Evolutionary conservation across 306 rosid genomes (phyloP).

Genomic region (Citrullus mucosospermus): DNA sequence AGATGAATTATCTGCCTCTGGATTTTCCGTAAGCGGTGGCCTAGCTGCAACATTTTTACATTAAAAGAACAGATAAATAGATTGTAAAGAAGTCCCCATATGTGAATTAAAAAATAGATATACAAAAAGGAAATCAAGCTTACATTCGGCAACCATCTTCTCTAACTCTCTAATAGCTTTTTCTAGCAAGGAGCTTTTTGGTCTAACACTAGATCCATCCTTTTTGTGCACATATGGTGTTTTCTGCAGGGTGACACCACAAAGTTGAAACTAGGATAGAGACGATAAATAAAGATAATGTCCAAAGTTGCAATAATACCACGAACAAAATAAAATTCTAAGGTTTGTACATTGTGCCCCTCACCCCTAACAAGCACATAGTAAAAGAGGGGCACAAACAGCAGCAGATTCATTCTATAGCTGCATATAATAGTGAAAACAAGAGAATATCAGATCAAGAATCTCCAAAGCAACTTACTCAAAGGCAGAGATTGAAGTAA

Average conservation of each 20-base stretch:
- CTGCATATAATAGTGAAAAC: not conserved
- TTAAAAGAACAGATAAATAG: constrained; percentile 10
- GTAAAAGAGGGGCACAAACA: not conserved
- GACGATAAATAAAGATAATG: not conserved
- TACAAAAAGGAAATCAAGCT: constrained; percentile 19
- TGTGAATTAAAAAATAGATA: constrained; percentile 1
- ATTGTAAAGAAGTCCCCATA: constrained; percentile 12
- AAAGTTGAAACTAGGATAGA: not conserved
- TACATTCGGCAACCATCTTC: constrained; percentile 96
- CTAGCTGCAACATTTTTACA: constrained; percentile 50
- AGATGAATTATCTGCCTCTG: constrained; percentile 54
- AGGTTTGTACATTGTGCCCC: not conserved
- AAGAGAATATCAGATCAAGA: not conserved
- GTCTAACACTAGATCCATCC: constrained; percentile 73
- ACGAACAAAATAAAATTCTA: not conserved
- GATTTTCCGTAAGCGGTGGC: constrained; percentile 78
- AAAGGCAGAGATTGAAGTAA: not conserved
- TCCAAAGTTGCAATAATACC: not conserved
- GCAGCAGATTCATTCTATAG: not conserved
- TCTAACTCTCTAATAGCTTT: constrained; percentile 85
- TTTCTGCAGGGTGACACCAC: constrained; percentile 46
- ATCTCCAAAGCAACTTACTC: not conserved
- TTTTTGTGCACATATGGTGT: constrained; percentile 40
- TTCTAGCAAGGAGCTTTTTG: constrained; percentile 80
- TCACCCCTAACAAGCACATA: not conserved